Conservation (phyloP, 2,329 filamentous ascomycete species). For the Penicillium corylophilum region DNA sequence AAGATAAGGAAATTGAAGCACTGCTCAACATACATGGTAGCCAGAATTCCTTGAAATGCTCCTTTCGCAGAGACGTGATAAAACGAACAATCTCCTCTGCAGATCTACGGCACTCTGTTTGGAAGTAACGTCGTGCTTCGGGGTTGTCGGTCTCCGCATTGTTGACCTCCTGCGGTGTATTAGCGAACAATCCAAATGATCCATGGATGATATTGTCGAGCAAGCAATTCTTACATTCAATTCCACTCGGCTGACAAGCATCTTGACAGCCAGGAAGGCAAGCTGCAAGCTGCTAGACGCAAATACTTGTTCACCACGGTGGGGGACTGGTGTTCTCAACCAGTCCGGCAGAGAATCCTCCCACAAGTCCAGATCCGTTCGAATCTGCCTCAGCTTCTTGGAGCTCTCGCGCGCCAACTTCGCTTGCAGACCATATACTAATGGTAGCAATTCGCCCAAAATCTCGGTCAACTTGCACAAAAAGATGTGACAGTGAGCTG, state of each 20-base stretch:
- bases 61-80: conserved; percentile 46
- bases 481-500: conserved; percentile 53
- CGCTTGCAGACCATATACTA: conserved; percentile 47
- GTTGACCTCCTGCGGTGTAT: conserved; percentile 41
- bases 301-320: conserved; percentile 36
- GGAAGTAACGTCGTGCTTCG: conserved; percentile 51
- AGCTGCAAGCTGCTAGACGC: conserved; percentile 48
- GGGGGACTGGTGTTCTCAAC: conserved; percentile 37
- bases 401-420: conserved; percentile 45
- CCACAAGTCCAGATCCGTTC: conserved; percentile 48
- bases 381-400: conserved; percentile 46
- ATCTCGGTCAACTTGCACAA: conserved; percentile 53
- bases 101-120: conserved; percentile 45
- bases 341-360: conserved; percentile 47
- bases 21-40: conserved; percentile 40
- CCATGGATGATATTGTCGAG: neutral
- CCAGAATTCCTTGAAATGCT: conserved; percentile 56
- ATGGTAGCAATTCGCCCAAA: conserved; percentile 46
- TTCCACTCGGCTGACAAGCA: conserved; percentile 49
- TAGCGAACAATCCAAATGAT: neutral
- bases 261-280: conserved; percentile 46
- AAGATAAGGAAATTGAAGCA: neutral
- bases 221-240: conserved; percentile 39
- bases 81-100: conserved; percentile 52
- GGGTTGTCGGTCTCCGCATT: conserved; percentile 44